Base-by-base conservation (phyloP, 2,329 filamentous ascomycete genomes). In the Fusarium chuoi region DNA sequence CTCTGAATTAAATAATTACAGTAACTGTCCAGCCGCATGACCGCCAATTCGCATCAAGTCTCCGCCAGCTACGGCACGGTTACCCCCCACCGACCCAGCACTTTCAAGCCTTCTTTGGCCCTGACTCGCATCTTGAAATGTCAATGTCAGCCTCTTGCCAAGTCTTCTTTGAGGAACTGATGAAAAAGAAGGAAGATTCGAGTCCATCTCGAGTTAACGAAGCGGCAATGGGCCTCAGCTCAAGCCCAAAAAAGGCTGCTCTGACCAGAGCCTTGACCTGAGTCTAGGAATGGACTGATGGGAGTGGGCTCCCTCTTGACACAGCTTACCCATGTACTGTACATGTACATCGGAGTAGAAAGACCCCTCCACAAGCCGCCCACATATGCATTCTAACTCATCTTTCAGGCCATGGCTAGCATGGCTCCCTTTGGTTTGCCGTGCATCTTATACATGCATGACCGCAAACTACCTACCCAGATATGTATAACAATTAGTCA, bases 301-400 rank as follows among this genome's bases (percentile, higher is more conserved):
- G 55, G 58, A 75, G 64, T 58, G 61, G 65, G 48, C 65, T 70
- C 54, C 63, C 69, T 66, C 67, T 71, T 68, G 57, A 65, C 62
- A 57, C 56, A 57, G 62, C 62, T 62, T 44, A 46, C 38, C 48
- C 24, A 49, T 45, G 55, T 68, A 46, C 45, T 41, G 35, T 46
- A 61, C 65, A 57, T 61, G 61, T 67, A 63, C 62, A 62, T 49
- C 48, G 63, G 41, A 60, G 28, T 71, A 60, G 54, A n/a, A 73
- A 36, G 62, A 68, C 66, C 71, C 62, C 71, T 73, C 71, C 66
- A 68, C 38, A 74, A 46, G 38, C 70, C 58, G 49, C 62, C 67
- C 71, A 71, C 71, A 63, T 33, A 49, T 59, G 62, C 58, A 58
- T 58, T 68, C 71, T 74, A 74, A 71, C 71, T 74, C 71, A 74